Percentiles rank a stretch among this genome's conserved stretches.
Evolutionary conservation across 345 rosid genomes (phyloP).

Genomic region (Syzygium jambos): DNA sequence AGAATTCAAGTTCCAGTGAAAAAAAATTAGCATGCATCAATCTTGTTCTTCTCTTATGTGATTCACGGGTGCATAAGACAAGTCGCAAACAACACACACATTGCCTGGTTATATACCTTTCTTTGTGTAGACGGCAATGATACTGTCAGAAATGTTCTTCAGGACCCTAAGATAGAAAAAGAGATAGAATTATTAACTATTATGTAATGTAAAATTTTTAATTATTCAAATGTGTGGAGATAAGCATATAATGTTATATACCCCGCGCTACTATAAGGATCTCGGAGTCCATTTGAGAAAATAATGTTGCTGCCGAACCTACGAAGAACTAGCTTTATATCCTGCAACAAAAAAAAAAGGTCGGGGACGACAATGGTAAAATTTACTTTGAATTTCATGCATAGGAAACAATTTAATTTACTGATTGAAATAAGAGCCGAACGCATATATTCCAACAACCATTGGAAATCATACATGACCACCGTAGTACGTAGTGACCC

Average conservation of each 20-base stretch:
- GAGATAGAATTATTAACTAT: not conserved
- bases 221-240: not conserved
- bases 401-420: not conserved
- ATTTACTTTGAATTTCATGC: not conserved
- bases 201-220: not conserved
- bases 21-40: not conserved
- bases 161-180: not conserved
- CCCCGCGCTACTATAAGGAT: conserved; percentile 55
- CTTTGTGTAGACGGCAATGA: conserved; percentile 19
- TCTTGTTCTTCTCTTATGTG: not conserved
- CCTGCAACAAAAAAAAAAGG: conserved; percentile 11
- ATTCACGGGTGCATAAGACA: not conserved
- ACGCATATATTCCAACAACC: not conserved
- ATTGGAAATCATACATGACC: not conserved
- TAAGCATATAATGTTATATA: not conserved
- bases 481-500: conserved; percentile 27
- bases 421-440: not conserved
- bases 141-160: conserved; percentile 17
- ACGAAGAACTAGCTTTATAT: conserved; percentile 27
- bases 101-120: conserved; percentile 10
- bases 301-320: conserved; percentile 51
- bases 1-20: not conserved
- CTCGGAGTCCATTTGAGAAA: conserved; percentile 52
- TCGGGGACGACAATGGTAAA: not conserved
- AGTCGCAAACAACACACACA: too few relatives aligned